Conservation (phyloP, 176 grass and related monocot species). For the Guadua angustifolia region DNA sequence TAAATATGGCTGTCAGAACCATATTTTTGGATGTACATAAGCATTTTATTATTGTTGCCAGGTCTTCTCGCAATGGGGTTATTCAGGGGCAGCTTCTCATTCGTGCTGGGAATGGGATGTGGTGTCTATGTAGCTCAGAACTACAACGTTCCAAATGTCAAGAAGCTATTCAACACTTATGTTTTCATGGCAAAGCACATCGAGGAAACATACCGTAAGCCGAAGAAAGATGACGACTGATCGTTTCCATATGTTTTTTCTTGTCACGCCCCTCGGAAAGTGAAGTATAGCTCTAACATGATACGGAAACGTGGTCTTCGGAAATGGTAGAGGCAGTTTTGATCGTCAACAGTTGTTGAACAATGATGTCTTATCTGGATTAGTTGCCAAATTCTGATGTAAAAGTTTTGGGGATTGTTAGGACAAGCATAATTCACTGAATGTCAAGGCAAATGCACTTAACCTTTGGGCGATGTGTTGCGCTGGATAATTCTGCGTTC, state of each 20-base stretch:
- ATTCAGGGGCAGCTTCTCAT: conserved; percentile 65
- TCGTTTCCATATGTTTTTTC: not conserved
- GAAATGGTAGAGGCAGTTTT: conserved; percentile 18
- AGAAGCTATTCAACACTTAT: conserved; percentile 67
- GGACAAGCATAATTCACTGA: not conserved
- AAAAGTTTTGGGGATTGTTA: not conserved
- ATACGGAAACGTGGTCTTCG: not conserved
- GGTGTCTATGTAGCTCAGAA: conserved; percentile 75
- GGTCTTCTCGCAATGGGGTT: conserved; percentile 47
- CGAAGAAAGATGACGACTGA: conserved; percentile 69
- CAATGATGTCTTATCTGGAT: not conserved
- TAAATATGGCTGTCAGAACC: too few species aligned
- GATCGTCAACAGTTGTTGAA: not conserved
- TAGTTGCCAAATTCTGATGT: not conserved
- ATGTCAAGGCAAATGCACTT: not conserved
- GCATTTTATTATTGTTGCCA: not conserved
- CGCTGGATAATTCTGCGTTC: not conserved
- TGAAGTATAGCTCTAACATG: conserved; percentile 13
- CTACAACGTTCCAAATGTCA: conserved; percentile 71
- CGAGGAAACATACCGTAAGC: conserved; percentile 74
- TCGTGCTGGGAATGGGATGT: conserved; percentile 64
- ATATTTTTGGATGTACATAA: not conserved
- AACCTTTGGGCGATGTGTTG: not conserved
- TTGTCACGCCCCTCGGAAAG: not conserved
- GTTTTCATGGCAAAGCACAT: conserved; percentile 65